Base-by-base conservation (phyloP, 1,284 basidiomycete species). In the Trametes versicolor region DNA sequence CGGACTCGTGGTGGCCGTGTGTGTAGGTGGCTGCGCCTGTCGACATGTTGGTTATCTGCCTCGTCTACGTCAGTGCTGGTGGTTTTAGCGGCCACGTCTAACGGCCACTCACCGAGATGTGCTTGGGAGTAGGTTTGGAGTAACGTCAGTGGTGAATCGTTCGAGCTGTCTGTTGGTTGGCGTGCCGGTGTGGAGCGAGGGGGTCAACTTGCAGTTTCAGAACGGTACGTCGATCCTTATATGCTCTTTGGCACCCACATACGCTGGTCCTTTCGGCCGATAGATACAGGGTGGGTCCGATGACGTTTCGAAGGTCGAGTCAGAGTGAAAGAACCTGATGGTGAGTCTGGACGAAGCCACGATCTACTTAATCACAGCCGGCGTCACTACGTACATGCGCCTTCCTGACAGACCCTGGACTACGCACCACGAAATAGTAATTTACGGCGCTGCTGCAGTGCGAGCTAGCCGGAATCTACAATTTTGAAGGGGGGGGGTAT, bases 1-100 rank as follows among this genome's bases (percentile, higher is more conserved):
- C 79, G 4, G 81, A 80, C 37, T 77, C 75, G 36, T 77, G 75
- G 65, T 81, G 78, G 8, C 79, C 81, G 58, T 80, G 77, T 9
- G 68, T 72, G 63, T 73, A 73, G 7, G 67, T 61, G 7, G 67
- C 61, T 9, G 61, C 48, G 6, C 54, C n/a, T 21, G 63, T 50
- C 25, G 68, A 61, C 68, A 70, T 70, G 6, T 12, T 23, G 6
- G 41, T 43, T 19, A 3, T 4, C 41, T 43, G 41, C 4, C 15
- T 8, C 3, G n/a, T 17, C 4, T 7, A 17, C 37, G 15, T 7
- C 19, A 17, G 19, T 13, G 19, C 15, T n/a, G 15, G 17, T 7
- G 41, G 19, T 4, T 43, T 17, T 39, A 39, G 37, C 37, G 37
- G 37, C 5, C 2, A 39, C 12, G 4, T 4, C 13, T 3, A 10